Percentiles rank a stretch among this genome's conserved stretches.
Evolutionary conservation across 176 grass and related monocot genomes (phyloP).

Genomic region (Carex parvula): DNA sequence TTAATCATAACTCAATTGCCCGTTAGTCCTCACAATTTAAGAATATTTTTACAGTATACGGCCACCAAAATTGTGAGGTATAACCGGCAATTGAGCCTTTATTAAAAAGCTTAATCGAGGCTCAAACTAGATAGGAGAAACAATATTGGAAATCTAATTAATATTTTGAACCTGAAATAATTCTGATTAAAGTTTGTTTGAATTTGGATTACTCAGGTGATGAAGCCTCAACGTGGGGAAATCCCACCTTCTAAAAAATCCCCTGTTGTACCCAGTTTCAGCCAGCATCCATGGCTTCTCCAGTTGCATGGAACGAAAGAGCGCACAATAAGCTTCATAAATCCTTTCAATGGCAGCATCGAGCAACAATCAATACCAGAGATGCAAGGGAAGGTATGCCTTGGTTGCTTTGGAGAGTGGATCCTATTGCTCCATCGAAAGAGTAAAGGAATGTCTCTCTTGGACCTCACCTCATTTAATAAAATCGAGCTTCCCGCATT

Average conservation of each 20-base stretch:
- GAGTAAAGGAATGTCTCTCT: conserved; percentile 13
- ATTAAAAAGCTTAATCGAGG: too few species aligned
- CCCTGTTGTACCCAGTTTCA: not conserved
- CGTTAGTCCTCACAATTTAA: too few species aligned
- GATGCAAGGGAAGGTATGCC: conserved; percentile 11
- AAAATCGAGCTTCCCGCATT: not conserved
- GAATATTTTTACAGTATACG: too few species aligned
- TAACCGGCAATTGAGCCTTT: too few species aligned
- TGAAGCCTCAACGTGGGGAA: not conserved
- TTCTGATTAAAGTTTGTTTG: not conserved
- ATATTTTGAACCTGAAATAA: not conserved
- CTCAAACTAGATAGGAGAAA: not conserved
- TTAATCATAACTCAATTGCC: too few species aligned
- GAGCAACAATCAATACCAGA: not conserved
- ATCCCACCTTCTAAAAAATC: not conserved
- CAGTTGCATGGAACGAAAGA: conserved; percentile 1
- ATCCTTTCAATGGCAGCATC: not conserved
- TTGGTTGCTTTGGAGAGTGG: conserved; percentile 5
- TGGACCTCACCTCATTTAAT: not conserved
- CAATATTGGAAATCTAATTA: not conserved
- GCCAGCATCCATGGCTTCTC: conserved; percentile 14
- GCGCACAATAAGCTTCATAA: not conserved
- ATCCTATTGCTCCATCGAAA: not conserved
- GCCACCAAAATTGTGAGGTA: too few species aligned
- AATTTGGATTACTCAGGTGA: not conserved